Base-by-base conservation (phyloP, 2,329 filamentous ascomycete genomes). In the Trichoderma hamatum region DNA sequence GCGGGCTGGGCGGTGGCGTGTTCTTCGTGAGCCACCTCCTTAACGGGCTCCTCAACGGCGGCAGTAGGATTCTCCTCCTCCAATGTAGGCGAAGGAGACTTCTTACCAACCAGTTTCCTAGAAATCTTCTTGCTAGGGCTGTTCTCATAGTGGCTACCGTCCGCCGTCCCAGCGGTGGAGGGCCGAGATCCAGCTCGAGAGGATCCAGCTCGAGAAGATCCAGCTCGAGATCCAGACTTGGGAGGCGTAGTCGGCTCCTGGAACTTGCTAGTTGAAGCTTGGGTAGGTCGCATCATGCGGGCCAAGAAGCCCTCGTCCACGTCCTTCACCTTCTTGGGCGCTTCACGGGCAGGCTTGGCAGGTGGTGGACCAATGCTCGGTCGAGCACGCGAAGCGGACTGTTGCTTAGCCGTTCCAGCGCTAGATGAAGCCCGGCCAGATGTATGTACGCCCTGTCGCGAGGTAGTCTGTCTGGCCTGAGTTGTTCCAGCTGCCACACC, bases 241-340 rank as follows among this genome's bases (percentile, higher is more conserved):
- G 86, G 85, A 2, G 86, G 85, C 0, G 85, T 86, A 0, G 80
- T 72, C 2, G 83, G 80, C 5, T 92, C 90, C 3, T 86, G 82
- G 0, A 86, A 85, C 80, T 92, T 93, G 71, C 84, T 89, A 10
- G 89, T 85, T 5, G 89, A 92, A 56, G 87, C 83, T 55, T 90
- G 86, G 0, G 92, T 94, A 2, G 92, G 92, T 51, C 91, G 84
- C 88, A 90, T 94, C 91, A 94, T 93, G 64, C 92, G 87, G n/a
- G 90, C 91, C 30, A 94, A 81, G 79, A 94, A 94, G 16, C 88
- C 80, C 72, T 92, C 89, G 72, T 92, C 90, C 1, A 91, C 83
- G 21, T 86, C 85, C 58, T 82, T 83, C 30, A 85, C 82, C 70
- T 84, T 82, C 73, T 84, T 85, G 7, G 85, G 80, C 11, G 82